These are phyloP conservation scores for Ogataea neopini DNA, from an alignment of 805 yeast species.

Conservation along the genomic window DNA sequence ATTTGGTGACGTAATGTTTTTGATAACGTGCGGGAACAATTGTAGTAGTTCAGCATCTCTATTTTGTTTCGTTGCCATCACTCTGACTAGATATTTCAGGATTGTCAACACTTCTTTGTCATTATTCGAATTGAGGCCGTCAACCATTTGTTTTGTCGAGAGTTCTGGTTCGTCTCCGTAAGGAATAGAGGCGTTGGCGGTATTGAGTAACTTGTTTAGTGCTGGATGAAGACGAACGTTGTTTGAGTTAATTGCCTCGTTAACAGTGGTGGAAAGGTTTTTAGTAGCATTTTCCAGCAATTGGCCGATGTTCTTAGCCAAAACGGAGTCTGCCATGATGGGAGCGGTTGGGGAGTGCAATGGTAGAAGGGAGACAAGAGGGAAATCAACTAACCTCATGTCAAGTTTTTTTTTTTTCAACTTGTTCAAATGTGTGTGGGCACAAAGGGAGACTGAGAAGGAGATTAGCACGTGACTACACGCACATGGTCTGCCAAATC, in stretches of 20 bases:
- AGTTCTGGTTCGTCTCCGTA: conserved; percentile 28
- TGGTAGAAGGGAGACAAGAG: neutral
- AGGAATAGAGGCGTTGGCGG: conserved; percentile 24
- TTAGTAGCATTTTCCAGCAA: conserved; percentile 80
- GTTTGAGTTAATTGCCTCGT: conserved; percentile 54
- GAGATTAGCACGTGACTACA: neutral
- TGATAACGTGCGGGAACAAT: conserved; percentile 84
- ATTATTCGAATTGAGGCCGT: conserved; percentile 63
- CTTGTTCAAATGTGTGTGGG: neutral
- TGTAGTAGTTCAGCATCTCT: conserved; percentile 42
- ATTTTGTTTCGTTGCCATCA: conserved; percentile 36
- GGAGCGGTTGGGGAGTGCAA: conserved; percentile 19
- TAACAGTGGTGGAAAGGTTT: conserved; percentile 80
- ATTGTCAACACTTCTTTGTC: conserved; percentile 66
- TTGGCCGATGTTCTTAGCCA: conserved; percentile 50
- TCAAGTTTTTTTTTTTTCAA: neutral
- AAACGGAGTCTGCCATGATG: conserved; percentile 21
- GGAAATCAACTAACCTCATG: neutral
- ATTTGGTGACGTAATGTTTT: conserved; percentile 72
- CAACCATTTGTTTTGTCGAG: conserved; percentile 65
- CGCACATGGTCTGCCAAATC: neutral
- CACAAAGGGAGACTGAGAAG: neutral
- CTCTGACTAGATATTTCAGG: conserved; percentile 53
- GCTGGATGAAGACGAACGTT: conserved; percentile 22
- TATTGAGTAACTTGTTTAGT: conserved; percentile 23